Evolutionary conservation across 768 basidiomycete species (phyloP), one percentile per base, ranked within the genome.

Genomic region (Pleurotus sapidus): DNA sequence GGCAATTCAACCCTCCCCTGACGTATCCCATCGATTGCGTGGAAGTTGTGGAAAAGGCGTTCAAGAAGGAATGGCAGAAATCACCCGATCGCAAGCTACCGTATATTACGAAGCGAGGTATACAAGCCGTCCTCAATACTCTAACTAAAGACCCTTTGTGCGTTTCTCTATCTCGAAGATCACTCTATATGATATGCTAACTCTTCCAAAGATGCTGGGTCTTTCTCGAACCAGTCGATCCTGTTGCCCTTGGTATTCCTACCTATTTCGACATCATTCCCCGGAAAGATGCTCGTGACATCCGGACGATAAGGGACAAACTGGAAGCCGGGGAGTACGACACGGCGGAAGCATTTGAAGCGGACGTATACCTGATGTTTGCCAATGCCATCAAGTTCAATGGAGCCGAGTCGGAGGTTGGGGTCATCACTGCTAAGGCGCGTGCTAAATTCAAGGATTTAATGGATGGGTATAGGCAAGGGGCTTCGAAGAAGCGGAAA

Each of bases 341-440:
- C 30, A 81, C 84, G 2, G 70, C 85, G 51, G 89, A 91, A 46
- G 84, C 84, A 2, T 87, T 96, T 64, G 89, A 92, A 67, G 88
- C 86, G 1, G 96, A 98, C 67, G 72, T 95, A 55, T 83, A 88
- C 45, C 79, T 95, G 43, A 96, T 98, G 94, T 71, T 93, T 58
- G 74, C 83, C 59, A 98, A 98, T 67, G 93, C 95, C 14, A 82
- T 90, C 68, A 83, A 80, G 54, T 98, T 97, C 80, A 98, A 98
- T 62, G 90, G 89, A 0, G 74, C 75, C 1, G 86, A 88, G 46
- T 91, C 90, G 2, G 88, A 91, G 57, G 89, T 93, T n/a, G 92
- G 88, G 14, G 66, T 73, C 43, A 72, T 88, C 39, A 82, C 90
- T 6, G 64, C 72, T n/a, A 64, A 68, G 27, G 65, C 87, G 48